Evolutionary conservation across 345 rosid species (phyloP), one percentile per base, ranked within the genome.

Genomic region (Brassica incana): DNA sequence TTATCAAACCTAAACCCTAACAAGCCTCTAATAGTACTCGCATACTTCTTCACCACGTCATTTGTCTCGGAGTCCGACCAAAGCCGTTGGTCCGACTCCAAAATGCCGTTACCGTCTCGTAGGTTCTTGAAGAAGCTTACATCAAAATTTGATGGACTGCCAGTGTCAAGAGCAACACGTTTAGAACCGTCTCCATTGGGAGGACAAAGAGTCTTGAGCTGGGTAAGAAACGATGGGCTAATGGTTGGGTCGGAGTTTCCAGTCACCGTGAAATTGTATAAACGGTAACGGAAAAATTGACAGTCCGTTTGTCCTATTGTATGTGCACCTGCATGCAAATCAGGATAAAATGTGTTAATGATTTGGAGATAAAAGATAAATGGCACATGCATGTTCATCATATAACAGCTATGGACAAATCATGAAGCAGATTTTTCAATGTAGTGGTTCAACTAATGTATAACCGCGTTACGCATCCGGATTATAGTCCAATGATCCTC

Each of bases 11-110:
- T 83, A 8, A 88, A 66, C 16, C 95, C 95, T 6, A 87, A 64
- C 59, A 89, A 65, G 1, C 93, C 95, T 59, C 89, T 88, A 5
- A 90, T 54, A 60, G 65, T 77, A 62, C 92, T 90, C 2, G 86
- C 89, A 79, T 87, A 88, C 8, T 85, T 88, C 25, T 84, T 80
- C 67, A 92, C 91, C 27, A 82, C 36, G 2, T 7, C 36, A 1
- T 85, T 75, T 0, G 97, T 90, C 9, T 80, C 76, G 4, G 84
- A 69, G 65, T 92, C 93, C 5, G 83, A 84, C 90, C 88, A 86
- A 23, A 92, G 88, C 87, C 93, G 84, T 74, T 89, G 92, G 75
- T 92, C 97, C 10, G 95, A 90, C 78, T 92, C 95, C 66, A 90
- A 75, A 12, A 90, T 87, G 35, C 85, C 95, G 43, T 85, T 87